Base-by-base conservation (phyloP, 1,284 basidiomycete genomes). In the Rhizoctonia solani region DNA sequence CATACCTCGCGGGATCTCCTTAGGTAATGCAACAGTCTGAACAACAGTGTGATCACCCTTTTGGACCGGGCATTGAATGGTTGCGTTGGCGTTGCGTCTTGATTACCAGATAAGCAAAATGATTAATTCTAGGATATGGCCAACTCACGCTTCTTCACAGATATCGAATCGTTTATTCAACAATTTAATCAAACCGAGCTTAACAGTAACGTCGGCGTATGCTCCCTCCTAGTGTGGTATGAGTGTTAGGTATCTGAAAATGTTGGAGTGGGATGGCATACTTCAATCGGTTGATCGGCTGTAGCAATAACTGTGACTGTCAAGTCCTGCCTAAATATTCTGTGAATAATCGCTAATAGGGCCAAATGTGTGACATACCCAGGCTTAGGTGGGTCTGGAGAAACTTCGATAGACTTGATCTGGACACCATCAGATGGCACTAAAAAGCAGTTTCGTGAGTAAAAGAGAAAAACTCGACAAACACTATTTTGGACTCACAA, bases 71-170 rank as follows among this genome's bases (percentile, higher is more conserved):
- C 93, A 95, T 73, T 88, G 84, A 14, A 94, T 76, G n/a, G 79
- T 82, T 4, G 85, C 81, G 71, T 94, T 85, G 16, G 87, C 87
- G 37, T 86, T 85, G 56, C 82, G 82, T 63, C 90, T 89, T 66
- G 32, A 56, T 9, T 13, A 46, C 19, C 21, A 55, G 14, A 29
- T 44, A 14, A 14, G 19, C 29, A 41, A 52, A 23, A 1, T 3
- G 4, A 86, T 93, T 93, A 92, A 78, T 97, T 93, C 69, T 95
- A 84, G 75, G 94, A 97, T 54, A 96, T 77, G 73, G 97, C 5
- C 4, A n/a, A 86, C 93, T 76, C 80, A 95, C 93, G 94, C 93
- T 78, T 97, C 94, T 69, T 95, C 84, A 75, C 95, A 97, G 54
- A 96, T 78, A 73, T 97, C 92, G 72, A 97, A 95, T 19, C 75